Percentiles rank a stretch among this genome's conserved stretches.
Conservation (phyloP, 2,329 filamentous ascomycete genomes). For the Aspergillus intermedius region DNA sequence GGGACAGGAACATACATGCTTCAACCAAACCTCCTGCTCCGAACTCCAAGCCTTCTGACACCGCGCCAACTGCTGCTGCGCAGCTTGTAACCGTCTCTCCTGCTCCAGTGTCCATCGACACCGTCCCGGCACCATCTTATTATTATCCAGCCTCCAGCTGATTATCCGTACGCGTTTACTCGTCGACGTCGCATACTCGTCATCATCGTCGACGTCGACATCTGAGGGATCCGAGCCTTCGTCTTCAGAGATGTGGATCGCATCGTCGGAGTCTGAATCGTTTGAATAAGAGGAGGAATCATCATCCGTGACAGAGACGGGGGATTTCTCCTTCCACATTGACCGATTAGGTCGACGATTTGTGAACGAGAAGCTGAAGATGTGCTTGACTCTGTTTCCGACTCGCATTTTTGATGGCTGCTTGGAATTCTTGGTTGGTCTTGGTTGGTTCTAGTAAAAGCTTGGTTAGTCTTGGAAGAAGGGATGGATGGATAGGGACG, state of each 20-base stretch:
- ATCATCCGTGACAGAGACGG: not conserved
- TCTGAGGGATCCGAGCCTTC: not conserved
- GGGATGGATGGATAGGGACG: not conserved
- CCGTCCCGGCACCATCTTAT: constrained; percentile 21
- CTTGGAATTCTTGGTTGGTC: not conserved
- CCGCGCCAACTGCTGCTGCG: constrained; percentile 21
- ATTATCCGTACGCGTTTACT: constrained; percentile 17
- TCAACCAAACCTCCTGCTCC: constrained; percentile 30
- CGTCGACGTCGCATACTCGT: not conserved
- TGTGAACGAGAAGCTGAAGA: constrained; percentile 12
- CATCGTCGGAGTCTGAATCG: not conserved
- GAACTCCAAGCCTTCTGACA: constrained; percentile 34
- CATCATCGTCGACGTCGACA: not conserved
- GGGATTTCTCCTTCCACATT: not conserved
- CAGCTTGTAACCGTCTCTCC: constrained; percentile 22
- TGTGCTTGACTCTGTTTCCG: constrained; percentile 14
- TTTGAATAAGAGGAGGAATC: not conserved
- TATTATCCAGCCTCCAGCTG: constrained; percentile 16
- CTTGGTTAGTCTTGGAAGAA: too few species aligned
- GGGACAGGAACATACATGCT: constrained; percentile 21
- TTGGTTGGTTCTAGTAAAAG: not conserved
- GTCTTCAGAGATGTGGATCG: not conserved
- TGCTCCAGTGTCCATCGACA: constrained; percentile 24
- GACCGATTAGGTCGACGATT: constrained; percentile 6
- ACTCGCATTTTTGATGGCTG: constrained; percentile 10